Evolutionary conservation across 2,329 filamentous ascomycete species (phyloP).

Genomic region (Phaeomoniella chlamydospora): DNA sequence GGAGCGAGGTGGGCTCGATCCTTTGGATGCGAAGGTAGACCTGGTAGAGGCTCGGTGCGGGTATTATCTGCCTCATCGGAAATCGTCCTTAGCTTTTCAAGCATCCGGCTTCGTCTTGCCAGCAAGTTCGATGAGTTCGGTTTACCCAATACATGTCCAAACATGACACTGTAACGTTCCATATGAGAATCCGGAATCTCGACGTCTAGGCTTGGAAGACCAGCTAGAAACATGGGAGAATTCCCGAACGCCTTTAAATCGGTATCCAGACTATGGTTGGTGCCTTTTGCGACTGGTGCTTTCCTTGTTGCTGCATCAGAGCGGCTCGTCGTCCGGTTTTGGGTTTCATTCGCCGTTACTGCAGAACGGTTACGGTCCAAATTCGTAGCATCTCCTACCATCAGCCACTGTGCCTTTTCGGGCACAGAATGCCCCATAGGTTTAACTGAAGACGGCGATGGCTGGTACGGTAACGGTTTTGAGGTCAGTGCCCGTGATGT

Average conservation of each 20-base stretch:
- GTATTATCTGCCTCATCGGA: constrained; percentile 23
- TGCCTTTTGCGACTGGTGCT: neutral
- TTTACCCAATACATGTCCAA: constrained; percentile 54
- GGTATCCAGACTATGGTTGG: neutral
- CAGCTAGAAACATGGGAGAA: neutral
- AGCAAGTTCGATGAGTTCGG: constrained; percentile 15
- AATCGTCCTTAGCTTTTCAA: constrained; percentile 38
- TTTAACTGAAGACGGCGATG: neutral
- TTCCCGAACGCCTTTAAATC: neutral
- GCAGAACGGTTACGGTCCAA: neutral
- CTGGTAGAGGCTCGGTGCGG: constrained; percentile 2
- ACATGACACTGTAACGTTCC: constrained; percentile 93
- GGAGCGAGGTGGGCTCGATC: constrained; percentile 3
- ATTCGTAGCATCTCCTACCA: neutral
- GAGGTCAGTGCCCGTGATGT: neutral
- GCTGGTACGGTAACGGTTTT: neutral
- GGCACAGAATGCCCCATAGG: neutral
- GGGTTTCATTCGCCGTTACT: neutral
- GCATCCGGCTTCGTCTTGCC: constrained; percentile 20
- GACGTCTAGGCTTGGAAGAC: constrained; percentile 46
- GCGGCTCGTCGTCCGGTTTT: neutral
- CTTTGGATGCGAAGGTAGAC: constrained; percentile 5
- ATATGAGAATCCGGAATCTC: constrained; percentile 68
- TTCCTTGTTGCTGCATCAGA: neutral
- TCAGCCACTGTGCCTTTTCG: neutral